A percentile compares a stretch with the other conserved stretches of the same genome.
Evolutionary conservation across 768 basidiomycete species (phyloP).

Genomic region (Calocybe indica): DNA sequence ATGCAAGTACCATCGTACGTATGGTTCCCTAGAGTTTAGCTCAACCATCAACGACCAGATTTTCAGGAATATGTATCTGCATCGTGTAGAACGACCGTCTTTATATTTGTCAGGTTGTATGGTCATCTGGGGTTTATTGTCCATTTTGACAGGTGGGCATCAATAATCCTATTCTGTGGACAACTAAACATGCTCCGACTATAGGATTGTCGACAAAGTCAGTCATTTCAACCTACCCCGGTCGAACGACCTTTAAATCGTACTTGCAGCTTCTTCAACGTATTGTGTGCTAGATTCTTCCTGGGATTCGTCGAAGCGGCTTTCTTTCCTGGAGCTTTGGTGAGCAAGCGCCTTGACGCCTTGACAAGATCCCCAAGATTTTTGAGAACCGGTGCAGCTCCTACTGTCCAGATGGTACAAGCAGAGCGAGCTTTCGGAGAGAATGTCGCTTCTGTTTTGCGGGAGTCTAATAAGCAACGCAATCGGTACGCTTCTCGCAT

Average conservation of each 20-base stretch:
- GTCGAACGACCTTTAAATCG: slow-evolving; percentile 1
- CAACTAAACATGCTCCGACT: slow-evolving; percentile 4
- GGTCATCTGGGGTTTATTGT: slow-evolving; percentile 66
- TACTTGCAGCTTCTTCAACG: slow-evolving; percentile 55
- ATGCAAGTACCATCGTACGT: slow-evolving; percentile 79
- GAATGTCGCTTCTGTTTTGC: slow-evolving; percentile 67
- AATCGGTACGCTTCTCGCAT: slow-evolving; percentile 78
- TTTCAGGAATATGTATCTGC: slow-evolving; percentile 68
- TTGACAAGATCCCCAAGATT: neutral
- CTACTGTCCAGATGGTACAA: slow-evolving; percentile 78
- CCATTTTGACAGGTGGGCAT: slow-evolving; percentile 42
- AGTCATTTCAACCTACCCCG: slow-evolving; percentile 2
- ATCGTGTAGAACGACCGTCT: slow-evolving; percentile 63
- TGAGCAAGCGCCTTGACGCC: slow-evolving; percentile 11
- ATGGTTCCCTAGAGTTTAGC: neutral
- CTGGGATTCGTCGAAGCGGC: slow-evolving; percentile 67
- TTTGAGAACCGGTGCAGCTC: slow-evolving; percentile 27
- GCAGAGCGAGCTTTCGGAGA: slow-evolving; percentile 63
- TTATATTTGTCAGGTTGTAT: slow-evolving; percentile 64
- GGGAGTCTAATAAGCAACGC: slow-evolving; percentile 83
- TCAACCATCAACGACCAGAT: neutral
- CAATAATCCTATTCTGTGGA: neutral
- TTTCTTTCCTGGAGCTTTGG: slow-evolving; percentile 62
- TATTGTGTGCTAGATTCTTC: slow-evolving; percentile 70
- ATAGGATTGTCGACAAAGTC: slow-evolving; percentile 36